These are phyloP conservation scores for Dalbergia oliveri DNA, from an alignment of 306 rosid species.

Conservation along the genomic window DNA sequence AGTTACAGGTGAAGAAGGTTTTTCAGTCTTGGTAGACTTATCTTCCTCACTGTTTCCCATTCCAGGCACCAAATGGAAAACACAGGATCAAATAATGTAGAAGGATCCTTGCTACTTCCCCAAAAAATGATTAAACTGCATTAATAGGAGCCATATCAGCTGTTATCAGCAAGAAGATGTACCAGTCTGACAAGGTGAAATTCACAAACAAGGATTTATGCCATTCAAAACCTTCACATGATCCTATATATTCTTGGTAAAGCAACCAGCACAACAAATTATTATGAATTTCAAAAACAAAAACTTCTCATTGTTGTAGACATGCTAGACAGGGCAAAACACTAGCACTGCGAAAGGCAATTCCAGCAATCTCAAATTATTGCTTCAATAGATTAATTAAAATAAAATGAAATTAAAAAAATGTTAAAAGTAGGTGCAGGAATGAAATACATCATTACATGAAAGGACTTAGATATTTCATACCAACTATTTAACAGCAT, in stretches of 20 bases:
- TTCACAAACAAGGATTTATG: neutral
- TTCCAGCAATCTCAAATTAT: neutral
- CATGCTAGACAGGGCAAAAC: neutral
- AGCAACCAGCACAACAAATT: neutral
- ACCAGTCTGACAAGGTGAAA: neutral
- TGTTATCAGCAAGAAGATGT: conserved; percentile 11
- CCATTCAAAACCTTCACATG: conserved; percentile 20
- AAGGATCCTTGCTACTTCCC: conserved; percentile 36
- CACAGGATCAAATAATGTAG: neutral
- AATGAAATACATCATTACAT: conserved; percentile 15
- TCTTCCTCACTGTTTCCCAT: conserved; percentile 87
- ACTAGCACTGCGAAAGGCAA: neutral
- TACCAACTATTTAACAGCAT: neutral
- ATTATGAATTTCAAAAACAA: neutral
- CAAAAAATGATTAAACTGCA: conserved; percentile 39
- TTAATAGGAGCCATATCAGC: conserved; percentile 30
- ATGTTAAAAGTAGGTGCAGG: neutral
- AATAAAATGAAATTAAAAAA: neutral
- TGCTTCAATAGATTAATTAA: neutral
- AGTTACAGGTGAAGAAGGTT: conserved; percentile 65
- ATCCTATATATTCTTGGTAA: neutral
- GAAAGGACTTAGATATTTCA: neutral
- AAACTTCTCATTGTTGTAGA: conserved; percentile 3
- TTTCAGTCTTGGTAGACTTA: conserved; percentile 69
- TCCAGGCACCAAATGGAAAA: conserved; percentile 34